Base-by-base conservation (phyloP, 805 yeast species). In the Ogataea kodamae region DNA sequence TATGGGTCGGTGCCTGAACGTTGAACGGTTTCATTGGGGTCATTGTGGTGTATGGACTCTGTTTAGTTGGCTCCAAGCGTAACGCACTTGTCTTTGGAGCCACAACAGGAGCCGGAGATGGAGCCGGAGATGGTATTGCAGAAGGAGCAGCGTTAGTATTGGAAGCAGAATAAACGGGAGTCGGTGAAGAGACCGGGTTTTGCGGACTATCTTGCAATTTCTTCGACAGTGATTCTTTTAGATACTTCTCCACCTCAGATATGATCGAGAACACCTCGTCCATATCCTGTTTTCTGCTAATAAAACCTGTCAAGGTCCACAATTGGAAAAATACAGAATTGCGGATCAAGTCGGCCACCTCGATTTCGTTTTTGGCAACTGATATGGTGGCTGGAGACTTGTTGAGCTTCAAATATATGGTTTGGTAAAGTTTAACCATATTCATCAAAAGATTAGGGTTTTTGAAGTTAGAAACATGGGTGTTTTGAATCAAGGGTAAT, bases 401-500 rank as follows among this genome's bases (percentile, higher is more conserved):
- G 4, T 50, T 40, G 9, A 61, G 41, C 37, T 48, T 59, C 1
- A 18, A 32, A 31, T 59, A 62, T 5, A 61, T 45, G 10, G 29
- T 45, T 18, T 53, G 50, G 35, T 62, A 62, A 13, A 62, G 36
- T 20, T 39, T 22, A 9, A 62, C 37, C 45, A 55, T 42, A 40
- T 57, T 56, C 26, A 48, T 28, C 15, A 62, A 39, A 29, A 61
- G 46, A 13, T 50, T 50, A 7, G 55, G 30, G 33, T 58, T 57
- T 27, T 49, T 52, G 35, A 58, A 55, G 37, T 51, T 59, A 8
- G 57, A 45, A 4, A 52, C 39, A 3, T 62, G 58, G 1, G 67
- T 61, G 14, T 54, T 57, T 30, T 57, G 57, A 37, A 90, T 64
- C 14, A 90, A 61, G 0, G 96, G 96, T n/a, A 92, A 59, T 22